Base-by-base conservation (phyloP, 2,329 filamentous ascomycete genomes). In the Ceratocystis alfenasii region DNA sequence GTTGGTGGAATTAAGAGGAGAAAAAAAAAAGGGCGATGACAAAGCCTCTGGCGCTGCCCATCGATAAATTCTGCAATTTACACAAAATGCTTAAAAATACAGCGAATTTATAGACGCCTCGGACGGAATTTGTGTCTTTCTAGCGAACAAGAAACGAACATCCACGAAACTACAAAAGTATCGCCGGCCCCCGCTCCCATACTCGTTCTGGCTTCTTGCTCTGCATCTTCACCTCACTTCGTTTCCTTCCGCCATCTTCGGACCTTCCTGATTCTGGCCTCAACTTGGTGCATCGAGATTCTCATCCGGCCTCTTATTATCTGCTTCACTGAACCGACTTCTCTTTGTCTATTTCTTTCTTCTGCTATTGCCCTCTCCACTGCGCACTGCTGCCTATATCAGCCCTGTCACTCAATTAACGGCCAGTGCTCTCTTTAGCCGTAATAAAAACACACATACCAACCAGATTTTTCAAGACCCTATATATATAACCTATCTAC, bases 371-470 rank as follows among this genome's bases (percentile, higher is more conserved):
- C 41, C 3, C 36, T 7, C 20, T 12, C 36, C 33, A 46, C 60
- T 46, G 17, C 36, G 60, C 60, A n/a, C 57, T 44, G 30, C 57
- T 41, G 30, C 30, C 57, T 61, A 61, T 36, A 61, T 61, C 57
- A 36, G 48, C 55, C 55, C 30, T 59, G 55, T 59, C 55, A n/a
- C 55, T n/a, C 55, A 59, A 15, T 33, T 59, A 59, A 20, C 55
- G 55, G 55, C 55, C 30, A 36, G 55, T 59, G 55, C 55, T 59
- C 55, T 59, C 30, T 59, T 41, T 15, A 59, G 28, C 28, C 30
- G 55, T 45, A 62, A 60, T 30, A 50, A 55, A 46, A 44, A 63
- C 59, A 33, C 33, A 22, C 55, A 44, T 45, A 36, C 59, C 41
- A 20, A 28, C 41, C 41, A 8, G 17, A 2, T n/a, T 45, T 17